A percentile compares a stretch with the other conserved stretches of the same genome.
Evolutionary conservation across 352 stramenopile species (phyloP).

Genomic region (Pythium phragmiticola): DNA sequence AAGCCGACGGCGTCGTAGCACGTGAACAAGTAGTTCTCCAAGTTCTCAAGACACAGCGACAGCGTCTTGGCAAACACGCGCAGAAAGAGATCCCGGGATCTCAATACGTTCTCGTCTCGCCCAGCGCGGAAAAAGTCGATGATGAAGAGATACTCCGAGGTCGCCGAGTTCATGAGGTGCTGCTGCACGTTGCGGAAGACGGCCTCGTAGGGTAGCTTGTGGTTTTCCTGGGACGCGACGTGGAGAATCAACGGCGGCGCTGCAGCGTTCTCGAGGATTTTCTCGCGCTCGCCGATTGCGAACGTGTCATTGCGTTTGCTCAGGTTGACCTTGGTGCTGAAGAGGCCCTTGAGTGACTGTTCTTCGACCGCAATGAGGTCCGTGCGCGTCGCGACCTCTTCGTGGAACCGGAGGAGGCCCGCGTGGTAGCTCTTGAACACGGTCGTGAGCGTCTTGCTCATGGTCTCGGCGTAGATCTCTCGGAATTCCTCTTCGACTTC

Average conservation of each 20-base stretch:
- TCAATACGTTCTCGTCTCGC: slow-evolving; percentile 62
- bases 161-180: slow-evolving; percentile 97
- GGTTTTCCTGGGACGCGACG: slow-evolving; percentile 90
- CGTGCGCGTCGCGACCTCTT: slow-evolving; percentile 89
- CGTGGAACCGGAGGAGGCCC: slow-evolving; percentile 93
- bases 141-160: slow-evolving; percentile 97
- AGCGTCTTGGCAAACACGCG: slow-evolving; percentile 95
- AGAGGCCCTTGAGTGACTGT: slow-evolving; percentile 87
- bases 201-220: slow-evolving; percentile 95
- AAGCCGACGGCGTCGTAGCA: slow-evolving; percentile 97
- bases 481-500: slow-evolving; percentile 95
- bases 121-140: slow-evolving; percentile 92
- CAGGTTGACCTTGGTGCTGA: slow-evolving; percentile 89
- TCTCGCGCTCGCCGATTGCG: slow-evolving; percentile 88
- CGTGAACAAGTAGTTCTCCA: slow-evolving; percentile 98
- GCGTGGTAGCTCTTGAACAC: slow-evolving; percentile 97
- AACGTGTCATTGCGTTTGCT: slow-evolving; percentile 97
- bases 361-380: slow-evolving; percentile 97
- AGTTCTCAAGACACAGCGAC: slow-evolving; percentile 94
- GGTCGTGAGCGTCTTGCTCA: slow-evolving; percentile 94
- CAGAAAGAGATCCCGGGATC: slow-evolving; percentile 91
- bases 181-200: slow-evolving; percentile 96
- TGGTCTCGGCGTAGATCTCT: slow-evolving; percentile 95
- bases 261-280: slow-evolving; percentile 83
- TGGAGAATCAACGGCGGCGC: slow-evolving; percentile 93